Conservation (phyloP, 176 grass and related monocot species). For the Echinochloa phyllopogon region DNA sequence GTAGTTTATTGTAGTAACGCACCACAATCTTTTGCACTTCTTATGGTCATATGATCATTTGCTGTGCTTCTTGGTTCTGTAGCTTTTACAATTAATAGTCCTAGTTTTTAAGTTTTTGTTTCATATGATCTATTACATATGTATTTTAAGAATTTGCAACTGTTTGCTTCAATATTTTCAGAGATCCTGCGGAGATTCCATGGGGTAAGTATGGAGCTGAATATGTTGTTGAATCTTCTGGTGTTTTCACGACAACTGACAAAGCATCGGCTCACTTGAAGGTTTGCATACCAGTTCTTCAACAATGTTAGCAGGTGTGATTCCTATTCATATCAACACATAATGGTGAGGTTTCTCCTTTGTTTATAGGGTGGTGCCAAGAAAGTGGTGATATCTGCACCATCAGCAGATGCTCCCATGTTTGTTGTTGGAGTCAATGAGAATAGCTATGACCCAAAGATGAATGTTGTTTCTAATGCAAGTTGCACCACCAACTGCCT, state of each 20-base stretch:
- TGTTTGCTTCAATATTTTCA: constrained; percentile 46
- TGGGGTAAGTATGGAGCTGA: constrained; percentile 88
- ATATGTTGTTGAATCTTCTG: constrained; percentile 95
- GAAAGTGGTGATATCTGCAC: constrained; percentile 98
- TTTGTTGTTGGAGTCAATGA: constrained; percentile 99
- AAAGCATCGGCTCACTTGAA: constrained; percentile 92
- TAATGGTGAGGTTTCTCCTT: constrained; percentile 35
- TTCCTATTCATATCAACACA: constrained; percentile 7
- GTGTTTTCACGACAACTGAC: constrained; percentile 84
- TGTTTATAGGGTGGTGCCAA: constrained; percentile 85
- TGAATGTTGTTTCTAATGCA: constrained; percentile 97
- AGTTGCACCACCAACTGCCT: constrained; percentile 99
- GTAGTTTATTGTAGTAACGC: constrained; percentile 9
- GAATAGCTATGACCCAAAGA: constrained; percentile 73
- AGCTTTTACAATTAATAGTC: neutral
- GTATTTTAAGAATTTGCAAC: neutral
- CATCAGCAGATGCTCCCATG: constrained; percentile 97
- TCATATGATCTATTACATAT: neutral
- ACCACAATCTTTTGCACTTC: neutral
- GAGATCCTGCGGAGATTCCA: constrained; percentile 90
- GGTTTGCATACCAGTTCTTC: constrained; percentile 51
- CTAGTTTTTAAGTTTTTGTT: neutral
- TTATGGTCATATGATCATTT: neutral
- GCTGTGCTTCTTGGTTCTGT: constrained; percentile 5
- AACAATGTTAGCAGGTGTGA: neutral